Conservation (phyloP, 805 yeast species). For the Lipomyces spencermartinsiae region DNA sequence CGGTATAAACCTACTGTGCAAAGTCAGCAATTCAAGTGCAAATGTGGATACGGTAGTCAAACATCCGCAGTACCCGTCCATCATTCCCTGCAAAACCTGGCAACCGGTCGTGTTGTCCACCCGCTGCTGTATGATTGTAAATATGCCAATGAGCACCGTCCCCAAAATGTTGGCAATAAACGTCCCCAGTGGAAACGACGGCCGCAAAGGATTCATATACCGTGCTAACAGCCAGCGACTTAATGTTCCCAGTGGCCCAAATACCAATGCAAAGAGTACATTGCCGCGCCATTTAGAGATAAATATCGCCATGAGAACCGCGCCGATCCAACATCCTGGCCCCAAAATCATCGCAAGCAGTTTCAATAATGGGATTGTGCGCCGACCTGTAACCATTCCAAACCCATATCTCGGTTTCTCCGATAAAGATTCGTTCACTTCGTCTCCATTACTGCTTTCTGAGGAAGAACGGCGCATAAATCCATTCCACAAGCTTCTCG, state of each 20-base stretch:
- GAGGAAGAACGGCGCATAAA: background rate
- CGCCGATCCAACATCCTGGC: constrained; percentile 38
- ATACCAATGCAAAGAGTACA: constrained; percentile 35
- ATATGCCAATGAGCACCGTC: constrained; percentile 32
- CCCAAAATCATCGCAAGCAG: constrained; percentile 31
- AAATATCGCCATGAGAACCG: constrained; percentile 34
- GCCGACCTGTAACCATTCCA: constrained; percentile 11
- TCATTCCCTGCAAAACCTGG: constrained; percentile 36
- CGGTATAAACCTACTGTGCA: constrained; percentile 14
- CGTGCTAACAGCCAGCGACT: constrained; percentile 36
- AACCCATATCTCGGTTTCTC: constrained; percentile 9
- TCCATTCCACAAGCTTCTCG: background rate
- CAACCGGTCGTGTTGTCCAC: constrained; percentile 21
- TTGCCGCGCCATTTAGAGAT: constrained; percentile 38
- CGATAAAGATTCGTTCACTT: background rate
- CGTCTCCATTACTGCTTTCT: background rate
- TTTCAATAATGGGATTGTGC: constrained; percentile 5
- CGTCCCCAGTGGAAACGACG: constrained; percentile 39
- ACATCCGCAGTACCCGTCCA: constrained; percentile 40
- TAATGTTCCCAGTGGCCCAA: constrained; percentile 40
- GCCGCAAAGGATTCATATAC: constrained; percentile 25
- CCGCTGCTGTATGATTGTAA: constrained; percentile 29
- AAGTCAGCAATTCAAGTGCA: constrained; percentile 33
- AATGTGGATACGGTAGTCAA: constrained; percentile 41
- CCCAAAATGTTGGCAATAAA: constrained; percentile 40